A percentile compares a stretch with the other conserved stretches of the same genome.
phyloP scores from a whole-genome alignment of 139 green algal genomes.

The Chlorella sorokiniana region DNA sequence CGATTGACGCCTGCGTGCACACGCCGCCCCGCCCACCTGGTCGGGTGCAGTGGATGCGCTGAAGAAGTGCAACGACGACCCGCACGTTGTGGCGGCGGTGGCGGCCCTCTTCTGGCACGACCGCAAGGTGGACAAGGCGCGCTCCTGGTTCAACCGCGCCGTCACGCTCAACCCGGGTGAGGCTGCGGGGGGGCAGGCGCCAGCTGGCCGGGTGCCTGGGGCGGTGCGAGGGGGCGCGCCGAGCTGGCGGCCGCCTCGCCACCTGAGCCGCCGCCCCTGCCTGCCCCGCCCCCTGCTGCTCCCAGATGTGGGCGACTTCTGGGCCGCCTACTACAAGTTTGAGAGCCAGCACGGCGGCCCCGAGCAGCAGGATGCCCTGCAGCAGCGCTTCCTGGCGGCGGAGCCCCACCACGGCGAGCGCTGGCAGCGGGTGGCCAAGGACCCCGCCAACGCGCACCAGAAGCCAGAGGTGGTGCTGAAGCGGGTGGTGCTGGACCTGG shows the following conservation, averaged over 20 bases:
- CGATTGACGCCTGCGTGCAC: too few species aligned
- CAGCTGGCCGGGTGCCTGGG: background rate
- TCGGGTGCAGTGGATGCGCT: constrained; percentile 90
- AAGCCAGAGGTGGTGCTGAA: constrained; percentile 76
- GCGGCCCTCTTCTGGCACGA: constrained; percentile 93
- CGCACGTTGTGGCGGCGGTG: constrained; percentile 83
- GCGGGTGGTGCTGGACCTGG: constrained; percentile 52
- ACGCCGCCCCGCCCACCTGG: too few species aligned
- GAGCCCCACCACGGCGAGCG: constrained; percentile 92
- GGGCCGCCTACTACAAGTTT: constrained; percentile 85
- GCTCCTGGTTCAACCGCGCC: constrained; percentile 86
- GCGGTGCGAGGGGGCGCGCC: background rate
- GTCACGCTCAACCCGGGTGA: constrained; percentile 78
- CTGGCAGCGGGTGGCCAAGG: constrained; percentile 88
- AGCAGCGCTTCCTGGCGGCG: constrained; percentile 45
- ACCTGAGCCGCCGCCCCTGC: background rate
- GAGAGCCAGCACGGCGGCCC: constrained; percentile 63
- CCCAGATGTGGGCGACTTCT: constrained; percentile 85
- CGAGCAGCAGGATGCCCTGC: constrained; percentile 45
- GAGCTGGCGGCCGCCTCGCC: background rate
- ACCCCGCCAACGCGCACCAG: constrained; percentile 73
- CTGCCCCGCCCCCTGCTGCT: background rate
- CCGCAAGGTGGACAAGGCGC: constrained; percentile 92
- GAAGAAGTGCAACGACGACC: constrained; percentile 90
- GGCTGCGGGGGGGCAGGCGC: constrained; percentile 35